Evolutionary conservation across 2,329 filamentous ascomycete species (phyloP), one percentile per base, ranked within the genome.

Genomic region (Coccinonectria pachysandricola): DNA sequence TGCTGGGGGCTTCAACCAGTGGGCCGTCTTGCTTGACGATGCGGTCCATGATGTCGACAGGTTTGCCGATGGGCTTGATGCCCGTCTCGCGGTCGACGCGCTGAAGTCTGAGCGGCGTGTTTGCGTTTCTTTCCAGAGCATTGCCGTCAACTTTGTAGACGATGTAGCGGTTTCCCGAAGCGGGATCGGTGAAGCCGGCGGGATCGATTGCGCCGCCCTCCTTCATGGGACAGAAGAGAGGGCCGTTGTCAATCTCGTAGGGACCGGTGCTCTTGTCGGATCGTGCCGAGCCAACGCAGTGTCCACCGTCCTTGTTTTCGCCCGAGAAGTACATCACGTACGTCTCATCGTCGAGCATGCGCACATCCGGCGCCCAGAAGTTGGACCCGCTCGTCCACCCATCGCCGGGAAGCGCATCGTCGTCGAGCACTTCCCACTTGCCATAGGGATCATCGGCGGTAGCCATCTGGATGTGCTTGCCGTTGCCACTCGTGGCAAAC

Each of bases 81-180:
- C 70, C 75, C 34, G 50, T 45, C 37, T 76, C 58, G 2, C 47
- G 39, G 8, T 49, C 48, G 7, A 75, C 58, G 26, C 60, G 50
- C 37, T 75, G 71, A 12, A 76, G 54, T 53, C 73, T 61, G 34
- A 77, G 61, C 0, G 72, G 70, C 19, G 72, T 77, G 9, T 54
- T 30, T 8, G 55, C 54, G n/a, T 55, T 56, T 21, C 49, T 30
- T 4, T 56, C 56, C 18, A 66, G 49, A 31, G 57, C 59, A 50
- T 79, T 79, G 19, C 75, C 75, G 48, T 81, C 75, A 14, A 79
- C 57, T 49, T 80, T 81, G 56, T 75, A 81, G 7, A 69, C 53
- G 5, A 80, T 59, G 43, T 76, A 80, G 5, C 64, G 61, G 16
- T 49, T 60, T 15, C 67, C 68, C 12, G 48, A 53, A 21, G 64